Base-by-base conservation (phyloP, 2,329 filamentous ascomycete genomes). In the Xylariaceae sp. region DNA sequence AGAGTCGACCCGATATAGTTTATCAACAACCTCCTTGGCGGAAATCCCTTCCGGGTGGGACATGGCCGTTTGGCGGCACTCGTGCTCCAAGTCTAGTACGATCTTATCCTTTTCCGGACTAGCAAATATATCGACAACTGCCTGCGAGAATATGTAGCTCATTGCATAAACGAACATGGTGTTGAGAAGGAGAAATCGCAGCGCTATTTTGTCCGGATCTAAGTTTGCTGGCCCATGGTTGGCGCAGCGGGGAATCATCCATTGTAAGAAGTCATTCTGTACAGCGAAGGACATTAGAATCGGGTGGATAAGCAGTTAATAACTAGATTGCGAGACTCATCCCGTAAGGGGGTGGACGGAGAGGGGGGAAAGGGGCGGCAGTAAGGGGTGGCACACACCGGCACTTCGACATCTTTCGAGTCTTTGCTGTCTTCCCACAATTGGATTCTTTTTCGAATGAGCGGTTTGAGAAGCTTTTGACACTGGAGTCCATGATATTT, bases 1-100 rank as follows among this genome's bases (percentile, higher is more conserved):
- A 37, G 52, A 55, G 43, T 55, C 52, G 18, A 50, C 47, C 37
- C 48, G 48, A n/a, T 55, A 23, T 6, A 46, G 18, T 3, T n/a
- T 7, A 20, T 55, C 47, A 2, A 50, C n/a, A 7, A 47, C 52
- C 29, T 55, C 47, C 2, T n/a, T n/a, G n/a, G n/a, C n/a, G n/a
- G n/a, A n/a, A n/a, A n/a, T n/a, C n/a, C n/a, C n/a, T n/a, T n/a
- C n/a, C n/a, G n/a, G n/a, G n/a, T n/a, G n/a, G n/a, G n/a, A n/a
- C n/a, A n/a, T n/a, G n/a, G 7, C 18, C 6, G 52, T 20, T 23
- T 26, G 6, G 18, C 7, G n/a, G 47, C 52, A 55, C 32, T 54
- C 52, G 9, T 40, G 29, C 2, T 26, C 26, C 16, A 54, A n/a
- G 42, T 20, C 32, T 9, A n/a, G 21, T 6, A 54, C 23, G 19